Evolutionary conservation across 2,329 filamentous ascomycete species (phyloP).

Genomic region (Fusarium marasasianum): DNA sequence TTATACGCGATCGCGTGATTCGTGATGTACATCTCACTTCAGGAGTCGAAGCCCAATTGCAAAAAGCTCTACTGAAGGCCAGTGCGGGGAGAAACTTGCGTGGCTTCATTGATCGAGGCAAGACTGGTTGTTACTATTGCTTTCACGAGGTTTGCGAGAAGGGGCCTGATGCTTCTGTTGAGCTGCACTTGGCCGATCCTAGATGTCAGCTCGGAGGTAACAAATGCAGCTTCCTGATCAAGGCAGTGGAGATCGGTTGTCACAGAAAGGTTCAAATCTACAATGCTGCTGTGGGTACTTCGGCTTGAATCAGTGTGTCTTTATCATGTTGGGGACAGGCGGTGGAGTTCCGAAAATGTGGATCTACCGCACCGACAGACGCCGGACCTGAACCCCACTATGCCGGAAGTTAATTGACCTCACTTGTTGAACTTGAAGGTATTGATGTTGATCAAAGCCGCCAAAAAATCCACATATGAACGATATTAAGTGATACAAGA

Average conservation of each 20-base stretch:
- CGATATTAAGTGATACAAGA: accelerated
- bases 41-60: not conserved
- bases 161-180: accelerated
- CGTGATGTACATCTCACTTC: not conserved
- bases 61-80: not conserved
- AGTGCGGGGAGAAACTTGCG: accelerated
- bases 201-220: not conserved
- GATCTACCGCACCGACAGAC: not conserved
- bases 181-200: accelerated
- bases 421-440: not conserved
- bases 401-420: not conserved
- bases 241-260: not conserved
- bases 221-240: not conserved
- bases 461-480: accelerated
- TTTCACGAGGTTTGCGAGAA: not conserved
- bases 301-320: too few relatives aligned
- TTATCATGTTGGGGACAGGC: not conserved
- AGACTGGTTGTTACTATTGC: not conserved
- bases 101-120: not conserved
- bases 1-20: not conserved
- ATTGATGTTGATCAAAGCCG: accelerated
- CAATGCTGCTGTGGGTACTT: not conserved
- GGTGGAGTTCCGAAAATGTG: not conserved
- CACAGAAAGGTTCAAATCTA: not conserved
- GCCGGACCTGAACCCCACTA: not conserved